Evolutionary conservation across 345 rosid genomes (phyloP).

Genomic region (Arabis alpina): DNA sequence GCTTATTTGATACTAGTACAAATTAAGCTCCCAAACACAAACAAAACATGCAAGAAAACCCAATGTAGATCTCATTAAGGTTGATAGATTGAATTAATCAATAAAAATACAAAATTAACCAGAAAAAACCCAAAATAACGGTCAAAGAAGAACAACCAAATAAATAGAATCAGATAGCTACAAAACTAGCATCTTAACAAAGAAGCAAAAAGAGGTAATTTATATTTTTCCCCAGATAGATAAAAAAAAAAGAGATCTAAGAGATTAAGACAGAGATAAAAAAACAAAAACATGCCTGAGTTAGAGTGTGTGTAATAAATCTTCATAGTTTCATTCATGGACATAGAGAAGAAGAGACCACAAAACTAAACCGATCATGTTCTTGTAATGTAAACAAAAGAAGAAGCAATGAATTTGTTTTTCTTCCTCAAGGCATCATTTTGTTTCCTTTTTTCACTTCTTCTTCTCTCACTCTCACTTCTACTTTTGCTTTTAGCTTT

Average conservation of each 20-base stretch:
- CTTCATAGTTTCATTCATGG: constrained; percentile 30
- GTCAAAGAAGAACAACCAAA: constrained; percentile 38
- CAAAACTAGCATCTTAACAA: constrained; percentile 29
- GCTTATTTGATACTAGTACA: background rate
- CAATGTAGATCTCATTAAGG: constrained; percentile 35
- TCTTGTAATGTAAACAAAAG: constrained; percentile 36
- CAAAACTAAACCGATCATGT: constrained; percentile 42
- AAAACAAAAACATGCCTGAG: constrained; percentile 36
- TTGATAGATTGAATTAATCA: constrained; percentile 13
- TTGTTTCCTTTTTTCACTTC: constrained; percentile 38
- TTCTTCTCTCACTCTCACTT: constrained; percentile 29
- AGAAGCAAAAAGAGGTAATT: constrained; percentile 1
- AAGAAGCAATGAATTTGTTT: constrained; percentile 42
- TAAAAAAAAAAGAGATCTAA: constrained; percentile 35
- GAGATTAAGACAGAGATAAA: constrained; percentile 3
- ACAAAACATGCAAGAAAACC: constrained; percentile 34
- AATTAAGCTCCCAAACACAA: constrained; percentile 24
- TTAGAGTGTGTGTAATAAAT: constrained; percentile 33
- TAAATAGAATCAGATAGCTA: constrained; percentile 33
- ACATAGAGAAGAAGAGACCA: constrained; percentile 29
- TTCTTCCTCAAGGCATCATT: constrained; percentile 50
- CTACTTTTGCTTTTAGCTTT: constrained; percentile 43
- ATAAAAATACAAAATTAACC: constrained; percentile 10
- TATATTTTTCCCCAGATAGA: background rate
- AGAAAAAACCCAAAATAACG: constrained; percentile 34